phyloP scores from a whole-genome alignment of 768 basidiomycete genomes.

The Tulasnella sp. region DNA sequence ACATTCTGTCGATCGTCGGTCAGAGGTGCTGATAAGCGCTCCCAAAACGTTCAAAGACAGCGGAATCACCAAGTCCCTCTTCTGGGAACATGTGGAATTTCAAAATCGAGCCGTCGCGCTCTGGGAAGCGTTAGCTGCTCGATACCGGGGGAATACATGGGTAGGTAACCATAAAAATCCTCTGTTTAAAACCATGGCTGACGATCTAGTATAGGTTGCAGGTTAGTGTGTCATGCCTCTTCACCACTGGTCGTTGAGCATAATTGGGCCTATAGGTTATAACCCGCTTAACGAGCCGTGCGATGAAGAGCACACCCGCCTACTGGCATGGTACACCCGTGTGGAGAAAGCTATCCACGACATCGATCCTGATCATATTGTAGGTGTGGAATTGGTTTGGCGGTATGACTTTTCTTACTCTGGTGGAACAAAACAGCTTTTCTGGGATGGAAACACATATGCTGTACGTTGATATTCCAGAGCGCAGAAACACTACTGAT shows the following conservation, averaged over 20 bases:
- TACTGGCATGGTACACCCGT: constrained; percentile 69
- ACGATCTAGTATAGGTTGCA: constrained; percentile 63
- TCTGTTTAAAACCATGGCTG: background rate
- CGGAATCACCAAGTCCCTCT: constrained; percentile 41
- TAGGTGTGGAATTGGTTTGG: background rate
- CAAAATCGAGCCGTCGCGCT: constrained; percentile 78
- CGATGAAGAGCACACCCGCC: constrained; percentile 64
- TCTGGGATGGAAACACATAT: constrained; percentile 85
- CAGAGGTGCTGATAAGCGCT: background rate
- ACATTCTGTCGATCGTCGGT: background rate
- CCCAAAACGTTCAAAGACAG: constrained; percentile 15
- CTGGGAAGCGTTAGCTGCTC: constrained; percentile 73
- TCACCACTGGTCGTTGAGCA: background rate
- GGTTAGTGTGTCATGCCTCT: constrained; percentile 39
- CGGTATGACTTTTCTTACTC: background rate
- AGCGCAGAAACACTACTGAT: constrained; percentile 39
- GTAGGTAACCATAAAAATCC: background rate
- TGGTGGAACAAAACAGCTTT: constrained; percentile 47
- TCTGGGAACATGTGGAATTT: constrained; percentile 86
- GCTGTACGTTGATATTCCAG: constrained; percentile 45
- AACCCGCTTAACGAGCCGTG: constrained; percentile 86
- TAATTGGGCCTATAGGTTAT: constrained; percentile 50
- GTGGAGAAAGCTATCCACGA: constrained; percentile 70
- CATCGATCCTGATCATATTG: constrained; percentile 66
- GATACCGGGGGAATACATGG: constrained; percentile 68